Base-by-base conservation (phyloP, 768 basidiomycete genomes). In the Kwoniella sp. region DNA sequence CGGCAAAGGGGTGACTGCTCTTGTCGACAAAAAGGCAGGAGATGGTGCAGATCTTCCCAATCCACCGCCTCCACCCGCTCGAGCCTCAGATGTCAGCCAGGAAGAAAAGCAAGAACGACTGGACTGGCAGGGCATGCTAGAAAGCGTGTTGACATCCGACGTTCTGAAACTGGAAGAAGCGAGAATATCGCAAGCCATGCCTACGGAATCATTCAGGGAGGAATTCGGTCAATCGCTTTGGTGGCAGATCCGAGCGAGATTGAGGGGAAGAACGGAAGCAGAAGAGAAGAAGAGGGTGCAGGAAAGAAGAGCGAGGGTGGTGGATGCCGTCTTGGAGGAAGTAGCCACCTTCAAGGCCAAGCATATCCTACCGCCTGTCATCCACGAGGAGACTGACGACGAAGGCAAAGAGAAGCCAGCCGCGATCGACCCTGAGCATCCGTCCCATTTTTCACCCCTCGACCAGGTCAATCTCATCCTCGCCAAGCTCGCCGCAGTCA, bases 61-160 rank as follows among this genome's bases (percentile, higher is more conserved):
- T 48, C 60, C 53, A 20, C 48, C 50, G 25, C 38, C 56, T 34
- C 28, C 61, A 8, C 45, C 48, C n/a, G 26, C 59, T 2, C 30
- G 52, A 23, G 52, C 50, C 1, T n/a, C n/a, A 3, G 58, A 69
- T 15, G 59, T 66, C 17, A 57, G 64, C 12, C 51, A 52, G 11
- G 64, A 66, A 22, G 65, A 66, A 25, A 60, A 65, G 28, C 61
- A 61, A 31, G 90, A 93, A 73, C 85, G 94, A 28, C 81, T 94
- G 54, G 93, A 96, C 81, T 98, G 96, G 96, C 93, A 94, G 81
- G 89, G 89, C 20, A 90, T 97, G 88, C 86, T 98, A 31, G 87
- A 91, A 13, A 95, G 93, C 30, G 95, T 98, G 26, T 85, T 99
- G 52, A 87, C 87, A 30, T 94, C 96, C 11, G 94, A 98, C 73